Base-by-base conservation (phyloP, 768 basidiomycete species). In the Baorangia bicolor region DNA sequence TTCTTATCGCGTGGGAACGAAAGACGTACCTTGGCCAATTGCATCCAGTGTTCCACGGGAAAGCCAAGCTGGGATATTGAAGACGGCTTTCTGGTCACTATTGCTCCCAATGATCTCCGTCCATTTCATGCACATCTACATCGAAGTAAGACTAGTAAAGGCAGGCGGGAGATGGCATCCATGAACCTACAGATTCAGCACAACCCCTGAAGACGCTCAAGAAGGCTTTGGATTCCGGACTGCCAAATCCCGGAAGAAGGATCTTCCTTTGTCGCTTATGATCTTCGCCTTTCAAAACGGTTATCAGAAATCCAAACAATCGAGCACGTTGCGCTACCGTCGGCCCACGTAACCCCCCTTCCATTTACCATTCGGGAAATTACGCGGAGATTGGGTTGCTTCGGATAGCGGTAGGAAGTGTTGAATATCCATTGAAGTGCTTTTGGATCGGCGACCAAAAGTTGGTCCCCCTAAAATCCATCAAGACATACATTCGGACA, bases 191-290 rank as follows among this genome's bases (percentile, higher is more conserved):
- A 25, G 61, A 56, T 49, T 64, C 63, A 1, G 64, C 72, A 12
- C 61, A 77, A 53, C 70, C 72, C 35, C 68, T 73, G 68, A 84
- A 84, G 45, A 83, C 69, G 25, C 75, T 69, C 8, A 83, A 71
- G 55, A 80, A 82, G 1, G 81, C 74, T 51, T 76, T 82, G 30
- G 77, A 74, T 58, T 83, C 80, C 1, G 77, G 76, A 10, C 67
- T 74, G 49, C 82, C 81, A 55, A 85, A 84, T 3, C 80, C 82
- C 3, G 81, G 82, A 45, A 81, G 71, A 74, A 84, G 77, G 21
- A 81, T 73, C 57, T 75, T 82, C 54, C 80, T 69, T 51, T 84
- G 82, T 42, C 84, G 75, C 62, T 72, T 81, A 56, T 85, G 84
- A 33, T 69, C 76, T n/a, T 75, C 69, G 2, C 76, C 70, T 71